Conservation (phyloP, 2,329 filamentous ascomycete genomes). For the Seiridium unicorne region DNA sequence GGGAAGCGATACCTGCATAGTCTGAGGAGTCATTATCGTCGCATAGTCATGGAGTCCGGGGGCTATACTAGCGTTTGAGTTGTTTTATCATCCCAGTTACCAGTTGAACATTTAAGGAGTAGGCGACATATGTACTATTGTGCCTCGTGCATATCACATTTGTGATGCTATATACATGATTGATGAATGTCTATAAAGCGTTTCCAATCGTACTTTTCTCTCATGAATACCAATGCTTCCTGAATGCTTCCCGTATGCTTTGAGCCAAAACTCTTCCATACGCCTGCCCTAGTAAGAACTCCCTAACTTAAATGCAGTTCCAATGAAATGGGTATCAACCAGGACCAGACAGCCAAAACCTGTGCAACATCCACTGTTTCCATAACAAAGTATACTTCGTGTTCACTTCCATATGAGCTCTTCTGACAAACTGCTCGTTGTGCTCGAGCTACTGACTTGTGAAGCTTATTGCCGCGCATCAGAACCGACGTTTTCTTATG, state of each 20-base stretch:
- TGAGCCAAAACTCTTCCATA: background rate
- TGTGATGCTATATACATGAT: background rate
- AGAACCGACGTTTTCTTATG: too few species aligned
- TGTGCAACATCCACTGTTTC: background rate
- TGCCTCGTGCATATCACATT: too few species aligned
- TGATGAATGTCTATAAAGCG: too few species aligned
- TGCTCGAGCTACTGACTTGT: too few species aligned
- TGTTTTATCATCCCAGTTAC: background rate
- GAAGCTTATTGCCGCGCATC: too few species aligned
- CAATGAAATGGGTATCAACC: background rate
- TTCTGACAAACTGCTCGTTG: too few species aligned
- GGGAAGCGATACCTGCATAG: conserved; percentile 25
- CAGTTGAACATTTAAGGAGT: too few species aligned
- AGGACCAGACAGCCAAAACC: background rate
- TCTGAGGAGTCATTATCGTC: background rate
- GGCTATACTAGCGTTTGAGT: background rate
- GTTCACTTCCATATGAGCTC: background rate
- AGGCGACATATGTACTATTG: background rate
- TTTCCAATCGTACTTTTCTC: background rate
- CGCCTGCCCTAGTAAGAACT: background rate
- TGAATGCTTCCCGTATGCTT: background rate
- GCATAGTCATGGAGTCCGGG: background rate
- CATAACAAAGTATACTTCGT: background rate
- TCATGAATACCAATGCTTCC: background rate
- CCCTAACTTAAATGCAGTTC: too few species aligned